Conservation (phyloP, 495 filamentous ascomycete genomes). For the Chaetomidium leptoderma region DNA sequence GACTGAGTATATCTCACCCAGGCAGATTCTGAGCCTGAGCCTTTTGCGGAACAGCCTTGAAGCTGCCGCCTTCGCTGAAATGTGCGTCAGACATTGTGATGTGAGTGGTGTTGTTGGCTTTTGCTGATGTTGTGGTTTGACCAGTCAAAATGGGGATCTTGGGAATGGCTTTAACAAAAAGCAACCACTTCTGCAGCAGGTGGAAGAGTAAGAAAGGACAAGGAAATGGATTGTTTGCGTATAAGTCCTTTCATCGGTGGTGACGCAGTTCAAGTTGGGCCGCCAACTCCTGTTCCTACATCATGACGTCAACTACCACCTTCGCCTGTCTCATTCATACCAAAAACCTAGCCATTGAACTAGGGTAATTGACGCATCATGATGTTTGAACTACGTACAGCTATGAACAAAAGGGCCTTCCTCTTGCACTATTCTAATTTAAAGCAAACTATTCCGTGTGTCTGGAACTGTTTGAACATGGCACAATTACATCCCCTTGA, state of each 20-base stretch:
- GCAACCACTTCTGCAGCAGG: too few relatives aligned
- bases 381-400: too few relatives aligned
- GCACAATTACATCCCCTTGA: too few relatives aligned
- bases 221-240: too few relatives aligned
- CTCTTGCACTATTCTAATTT: too few relatives aligned
- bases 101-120: neutral
- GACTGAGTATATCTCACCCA: neutral
- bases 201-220: too few relatives aligned
- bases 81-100: slow-evolving; percentile 5
- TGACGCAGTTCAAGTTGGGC: neutral
- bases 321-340: neutral
- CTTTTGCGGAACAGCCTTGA: slow-evolving; percentile 12
- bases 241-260: neutral
- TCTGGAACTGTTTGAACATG: too few relatives aligned
- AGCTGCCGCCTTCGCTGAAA: slow-evolving; percentile 5
- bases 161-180: neutral
- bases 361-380: too few relatives aligned
- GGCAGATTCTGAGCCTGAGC: slow-evolving; percentile 16
- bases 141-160: neutral
- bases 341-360: too few relatives aligned
- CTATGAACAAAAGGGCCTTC: too few relatives aligned
- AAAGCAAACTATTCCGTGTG: too few relatives aligned
- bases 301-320: neutral
- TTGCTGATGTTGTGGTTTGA: neutral
- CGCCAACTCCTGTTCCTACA: neutral